A percentile compares a stretch with the other conserved stretches of the same genome.
Conservation (phyloP, 345 rosid genomes). For the Brassica napus region DNA sequence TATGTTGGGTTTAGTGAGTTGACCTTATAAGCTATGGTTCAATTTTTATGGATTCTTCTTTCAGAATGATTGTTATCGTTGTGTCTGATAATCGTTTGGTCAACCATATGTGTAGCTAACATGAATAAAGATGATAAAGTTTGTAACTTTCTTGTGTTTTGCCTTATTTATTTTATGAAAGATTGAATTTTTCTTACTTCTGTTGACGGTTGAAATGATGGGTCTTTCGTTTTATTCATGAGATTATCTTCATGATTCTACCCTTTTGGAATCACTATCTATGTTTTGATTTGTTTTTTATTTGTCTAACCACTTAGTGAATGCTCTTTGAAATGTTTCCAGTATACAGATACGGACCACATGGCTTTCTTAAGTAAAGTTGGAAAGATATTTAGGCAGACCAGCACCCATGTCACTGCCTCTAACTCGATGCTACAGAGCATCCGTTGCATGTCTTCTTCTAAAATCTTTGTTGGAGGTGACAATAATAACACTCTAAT, state of each 20-base stretch:
- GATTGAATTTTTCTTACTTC: neutral
- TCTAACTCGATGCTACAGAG: conserved; percentile 61
- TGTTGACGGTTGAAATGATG: neutral
- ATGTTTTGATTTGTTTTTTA: neutral
- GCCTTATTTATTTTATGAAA: neutral
- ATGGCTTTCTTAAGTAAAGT: conserved; percentile 91
- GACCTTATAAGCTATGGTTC: conserved; percentile 20
- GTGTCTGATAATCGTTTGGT: neutral
- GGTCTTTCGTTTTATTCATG: neutral
- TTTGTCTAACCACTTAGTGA: neutral
- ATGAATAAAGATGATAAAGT: neutral
- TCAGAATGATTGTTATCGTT: neutral
- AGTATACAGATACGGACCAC: neutral
- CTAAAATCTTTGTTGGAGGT: conserved; percentile 93
- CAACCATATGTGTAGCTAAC: neutral
- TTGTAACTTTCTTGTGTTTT: conserved; percentile 2
- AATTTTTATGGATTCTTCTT: neutral
- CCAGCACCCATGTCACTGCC: conserved; percentile 45
- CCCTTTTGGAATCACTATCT: neutral
- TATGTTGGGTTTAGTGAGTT: conserved; percentile 21
- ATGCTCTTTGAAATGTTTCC: conserved; percentile 11
- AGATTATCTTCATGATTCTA: neutral
- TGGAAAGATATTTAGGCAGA: conserved; percentile 69
- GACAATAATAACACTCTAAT: neutral
- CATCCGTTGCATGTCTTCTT: conserved; percentile 75